phyloP scores from a whole-genome alignment of 805 yeast genomes.

The Kuraishia cidri region DNA sequence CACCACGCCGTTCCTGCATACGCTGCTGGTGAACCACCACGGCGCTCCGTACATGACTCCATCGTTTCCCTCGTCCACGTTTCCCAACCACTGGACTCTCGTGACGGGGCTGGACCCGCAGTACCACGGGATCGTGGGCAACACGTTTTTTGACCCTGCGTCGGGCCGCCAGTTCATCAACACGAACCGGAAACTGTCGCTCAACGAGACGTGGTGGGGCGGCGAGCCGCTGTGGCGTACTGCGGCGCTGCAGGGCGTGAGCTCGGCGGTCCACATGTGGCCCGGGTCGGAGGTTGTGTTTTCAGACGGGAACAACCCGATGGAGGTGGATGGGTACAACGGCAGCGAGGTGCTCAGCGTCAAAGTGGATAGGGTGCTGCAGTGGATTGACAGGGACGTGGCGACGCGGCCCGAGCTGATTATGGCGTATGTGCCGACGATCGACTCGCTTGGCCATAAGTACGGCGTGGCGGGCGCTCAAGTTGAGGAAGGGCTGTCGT shows the following conservation, averaged over 20 bases:
- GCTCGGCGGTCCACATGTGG: constrained; percentile 89
- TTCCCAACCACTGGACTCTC: constrained; percentile 89
- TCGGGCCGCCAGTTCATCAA: constrained; percentile 51
- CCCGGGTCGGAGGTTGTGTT: constrained; percentile 82
- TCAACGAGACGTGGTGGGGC: constrained; percentile 69
- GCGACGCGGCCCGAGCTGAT: constrained; percentile 64
- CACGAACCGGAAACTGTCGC: constrained; percentile 42
- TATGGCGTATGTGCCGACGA: constrained; percentile 70
- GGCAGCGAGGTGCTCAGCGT: constrained; percentile 47
- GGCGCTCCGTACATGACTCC: constrained; percentile 84
- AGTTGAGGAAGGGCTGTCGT: constrained; percentile 39
- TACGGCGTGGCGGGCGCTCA: constrained; percentile 60
- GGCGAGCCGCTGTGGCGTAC: constrained; percentile 89
- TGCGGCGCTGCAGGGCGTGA: constrained; percentile 51
- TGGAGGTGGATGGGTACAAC: constrained; percentile 55
- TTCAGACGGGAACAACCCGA: constrained; percentile 31
- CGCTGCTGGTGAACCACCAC: constrained; percentile 38
- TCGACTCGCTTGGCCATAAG: constrained; percentile 72
- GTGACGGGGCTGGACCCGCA: constrained; percentile 81
- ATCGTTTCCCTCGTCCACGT: constrained; percentile 81
- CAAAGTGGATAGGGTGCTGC: constrained; percentile 50
- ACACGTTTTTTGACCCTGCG: constrained; percentile 63
- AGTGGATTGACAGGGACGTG: constrained; percentile 59
- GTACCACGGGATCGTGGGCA: constrained; percentile 82
- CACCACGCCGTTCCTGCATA: constrained; percentile 65